Base-by-base conservation (phyloP, 768 basidiomycete species). In the Paxillus rubicundulus region DNA sequence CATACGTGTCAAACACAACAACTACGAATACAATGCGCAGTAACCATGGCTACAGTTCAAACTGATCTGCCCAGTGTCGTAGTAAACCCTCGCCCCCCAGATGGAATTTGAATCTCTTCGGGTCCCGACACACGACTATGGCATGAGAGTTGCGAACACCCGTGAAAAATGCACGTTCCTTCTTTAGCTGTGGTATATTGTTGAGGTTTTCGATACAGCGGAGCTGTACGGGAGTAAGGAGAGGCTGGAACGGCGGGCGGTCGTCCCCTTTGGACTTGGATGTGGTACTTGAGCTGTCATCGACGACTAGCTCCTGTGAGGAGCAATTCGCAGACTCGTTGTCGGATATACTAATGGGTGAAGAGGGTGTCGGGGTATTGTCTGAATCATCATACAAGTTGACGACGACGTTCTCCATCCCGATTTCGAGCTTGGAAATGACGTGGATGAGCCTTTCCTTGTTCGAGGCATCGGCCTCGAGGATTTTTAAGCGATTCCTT, bases 61-160 rank as follows among this genome's bases (percentile, higher is more conserved):
- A 84, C 20, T 78, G 73, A 52, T 81, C 77, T 9, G 85, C 86
- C 85, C 87, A 88, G 65, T 90, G 86, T 54, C 78, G 75, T 32
- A 92, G 45, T 3, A 91, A 77, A 33, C 81, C 80, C 62, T 84
- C 82, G 16, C 90, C 90, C 36, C 70, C 63, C 34, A 75, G 69
- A 59, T 90, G 86, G 12, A 67, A 55, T 56, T 78, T 71, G 63
- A 87, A 87, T 30, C 74, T 70, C 61, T 82, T 75, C 49, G 82
- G 66, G 55, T 91, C 88, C 40, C 90, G 74, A 64, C 79, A 83
- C 9, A 92, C 73, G 56, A 93, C 86, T 51, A 81, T 73, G 5
- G 78, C 87, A 69, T 93, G 90, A 24, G 87, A 72, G 60, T 91
- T 91, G 36, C 69, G 62, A 20, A 84, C 75, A 1, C 70, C 70